Conservation (phyloP, 805 yeast species). For the Ogataea paradorogensis region DNA sequence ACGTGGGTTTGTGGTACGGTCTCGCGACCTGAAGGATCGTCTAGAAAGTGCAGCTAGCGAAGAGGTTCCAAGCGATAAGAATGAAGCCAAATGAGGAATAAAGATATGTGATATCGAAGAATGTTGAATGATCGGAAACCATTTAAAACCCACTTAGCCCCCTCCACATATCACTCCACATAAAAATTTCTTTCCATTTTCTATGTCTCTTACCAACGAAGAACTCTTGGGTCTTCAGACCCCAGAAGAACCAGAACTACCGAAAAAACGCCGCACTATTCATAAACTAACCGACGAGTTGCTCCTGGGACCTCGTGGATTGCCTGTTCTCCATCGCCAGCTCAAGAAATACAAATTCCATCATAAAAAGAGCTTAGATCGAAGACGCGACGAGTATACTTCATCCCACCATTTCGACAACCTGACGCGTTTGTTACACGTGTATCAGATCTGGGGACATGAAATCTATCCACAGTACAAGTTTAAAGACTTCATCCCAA, state of each 20-base stretch:
- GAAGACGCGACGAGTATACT: slow-evolving; percentile 19
- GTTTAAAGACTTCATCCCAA: slow-evolving; percentile 62
- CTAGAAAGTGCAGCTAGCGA: too few relatives aligned
- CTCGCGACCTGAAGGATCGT: neutral
- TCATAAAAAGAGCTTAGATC: slow-evolving; percentile 23
- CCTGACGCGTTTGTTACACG: slow-evolving; percentile 45
- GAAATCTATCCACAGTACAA: slow-evolving; percentile 74
- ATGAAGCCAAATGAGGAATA: too few relatives aligned
- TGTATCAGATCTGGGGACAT: slow-evolving; percentile 77
- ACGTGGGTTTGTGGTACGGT: neutral
- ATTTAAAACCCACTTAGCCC: neutral
- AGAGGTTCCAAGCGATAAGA: too few relatives aligned
- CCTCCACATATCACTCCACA: neutral
- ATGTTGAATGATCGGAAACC: neutral
- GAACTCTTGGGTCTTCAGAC: slow-evolving; percentile 28
- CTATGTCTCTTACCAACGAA: slow-evolving; percentile 25
- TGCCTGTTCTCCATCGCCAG: slow-evolving; percentile 46
- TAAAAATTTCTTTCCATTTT: neutral
- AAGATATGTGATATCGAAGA: neutral
- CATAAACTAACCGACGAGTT: slow-evolving; percentile 52
- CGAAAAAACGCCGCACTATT: slow-evolving; percentile 22
- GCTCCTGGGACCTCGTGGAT: slow-evolving; percentile 52
- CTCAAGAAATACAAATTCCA: slow-evolving; percentile 36
- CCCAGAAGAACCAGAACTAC: slow-evolving; percentile 3
- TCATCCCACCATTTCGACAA: slow-evolving; percentile 48